These are phyloP conservation scores for Leccinellum albellum DNA, from an alignment of 768 basidiomycete genomes.

Conservation along the genomic window DNA sequence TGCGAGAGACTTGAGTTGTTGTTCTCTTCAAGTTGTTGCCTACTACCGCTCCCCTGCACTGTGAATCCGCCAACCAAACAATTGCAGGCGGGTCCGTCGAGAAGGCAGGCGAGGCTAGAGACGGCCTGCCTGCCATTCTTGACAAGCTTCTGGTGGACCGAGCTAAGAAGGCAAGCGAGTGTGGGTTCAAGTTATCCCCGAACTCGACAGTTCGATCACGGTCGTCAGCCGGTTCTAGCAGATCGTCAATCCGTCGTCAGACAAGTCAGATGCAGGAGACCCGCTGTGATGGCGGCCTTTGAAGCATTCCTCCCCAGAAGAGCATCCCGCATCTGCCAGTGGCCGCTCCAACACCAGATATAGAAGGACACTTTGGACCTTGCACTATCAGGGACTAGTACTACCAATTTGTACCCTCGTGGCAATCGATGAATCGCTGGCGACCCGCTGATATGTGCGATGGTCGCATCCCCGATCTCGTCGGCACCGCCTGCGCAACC, in stretches of 20 bases:
- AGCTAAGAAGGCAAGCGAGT: background rate
- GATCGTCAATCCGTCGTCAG: conserved; percentile 7
- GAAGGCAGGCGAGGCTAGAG: background rate
- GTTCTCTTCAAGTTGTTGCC: background rate
- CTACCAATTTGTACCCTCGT: conserved; percentile 14
- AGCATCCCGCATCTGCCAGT: conserved; percentile 7
- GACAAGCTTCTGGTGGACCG: conserved; percentile 1
- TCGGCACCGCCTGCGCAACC: conserved; percentile 13
- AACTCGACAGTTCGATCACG: conserved; percentile 9
- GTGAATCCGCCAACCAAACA: background rate
- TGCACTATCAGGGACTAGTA: conserved; percentile 13
- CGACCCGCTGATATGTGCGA: conserved; percentile 17
- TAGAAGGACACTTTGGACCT: conserved; percentile 3
- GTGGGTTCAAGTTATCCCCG: conserved; percentile 2
- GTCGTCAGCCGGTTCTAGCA: background rate
- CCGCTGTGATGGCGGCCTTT: background rate
- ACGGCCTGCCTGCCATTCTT: background rate
- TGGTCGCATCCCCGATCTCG: conserved; percentile 15
- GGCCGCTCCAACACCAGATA: conserved; percentile 5
- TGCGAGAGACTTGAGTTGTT: background rate
- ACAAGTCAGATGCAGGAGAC: background rate
- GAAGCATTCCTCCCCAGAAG: background rate
- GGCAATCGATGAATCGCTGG: conserved; percentile 16
- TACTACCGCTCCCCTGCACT: background rate
- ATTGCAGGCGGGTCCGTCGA: background rate